Conservation (phyloP, 352 stramenopile species). For the Phytophthora cryptogea region DNA sequence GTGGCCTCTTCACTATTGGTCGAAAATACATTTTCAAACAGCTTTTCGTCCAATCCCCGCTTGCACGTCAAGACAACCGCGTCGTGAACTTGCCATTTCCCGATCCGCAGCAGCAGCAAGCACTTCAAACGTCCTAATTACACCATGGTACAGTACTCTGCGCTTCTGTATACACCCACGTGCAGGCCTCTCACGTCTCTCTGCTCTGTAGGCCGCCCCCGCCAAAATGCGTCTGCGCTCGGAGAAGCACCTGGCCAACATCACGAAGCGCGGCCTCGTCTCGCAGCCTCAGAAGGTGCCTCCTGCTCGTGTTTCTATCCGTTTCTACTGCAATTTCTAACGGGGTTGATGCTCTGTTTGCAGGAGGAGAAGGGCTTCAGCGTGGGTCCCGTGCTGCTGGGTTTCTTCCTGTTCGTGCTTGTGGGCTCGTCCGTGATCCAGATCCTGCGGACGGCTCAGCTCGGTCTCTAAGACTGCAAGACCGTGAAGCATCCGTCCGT, state of each 20-base stretch:
- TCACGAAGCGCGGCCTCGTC: constrained; percentile 87
- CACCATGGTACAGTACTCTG: constrained; percentile 17
- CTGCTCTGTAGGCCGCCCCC: constrained; percentile 41
- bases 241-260: constrained; percentile 88
- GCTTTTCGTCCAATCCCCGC: neutral
- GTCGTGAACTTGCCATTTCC: constrained; percentile 16
- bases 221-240: constrained; percentile 87
- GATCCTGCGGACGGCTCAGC: constrained; percentile 80
- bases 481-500: neutral
- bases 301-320: neutral
- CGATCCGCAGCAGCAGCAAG: constrained; percentile 23
- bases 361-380: constrained; percentile 76
- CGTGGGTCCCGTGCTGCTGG: constrained; percentile 77
- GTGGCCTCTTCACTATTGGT: constrained; percentile 22
- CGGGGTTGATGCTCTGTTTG: constrained; percentile 1
- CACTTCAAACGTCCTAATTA: neutral
- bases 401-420: constrained; percentile 89
- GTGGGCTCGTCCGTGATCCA: constrained; percentile 88
- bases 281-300: constrained; percentile 76
- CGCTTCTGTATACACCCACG: neutral
- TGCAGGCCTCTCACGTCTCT: neutral
- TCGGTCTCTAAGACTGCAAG: constrained; percentile 56
- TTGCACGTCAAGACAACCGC: neutral
- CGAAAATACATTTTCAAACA: neutral
- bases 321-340: neutral